phyloP scores from a whole-genome alignment of 2,329 filamentous ascomycete genomes.

The Penicillium sp. region DNA sequence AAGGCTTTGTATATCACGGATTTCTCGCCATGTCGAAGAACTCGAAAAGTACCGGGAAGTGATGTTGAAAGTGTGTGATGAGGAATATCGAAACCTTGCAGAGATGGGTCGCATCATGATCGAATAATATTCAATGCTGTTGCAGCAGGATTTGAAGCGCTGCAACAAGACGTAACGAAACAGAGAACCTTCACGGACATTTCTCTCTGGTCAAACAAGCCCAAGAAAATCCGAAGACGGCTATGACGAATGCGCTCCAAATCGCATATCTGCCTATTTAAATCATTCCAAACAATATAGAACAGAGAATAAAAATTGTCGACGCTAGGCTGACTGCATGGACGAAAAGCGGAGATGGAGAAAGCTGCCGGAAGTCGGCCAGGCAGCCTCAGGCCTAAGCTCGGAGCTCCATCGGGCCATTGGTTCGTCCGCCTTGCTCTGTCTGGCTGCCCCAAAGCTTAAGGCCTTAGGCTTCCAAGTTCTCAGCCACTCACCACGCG shows the following conservation, averaged over 20 bases:
- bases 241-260: not conserved
- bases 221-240: not conserved
- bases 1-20: constrained; percentile 43
- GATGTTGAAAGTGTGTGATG: constrained; percentile 12
- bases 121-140: not conserved
- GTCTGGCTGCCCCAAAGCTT: not conserved
- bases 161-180: constrained; percentile 6
- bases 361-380: not conserved
- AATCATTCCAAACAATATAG: not conserved
- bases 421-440: not conserved
- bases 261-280: not conserved
- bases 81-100: constrained; percentile 6
- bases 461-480: not conserved
- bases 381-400: too few relatives aligned
- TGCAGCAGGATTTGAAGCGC: constrained; percentile 9
- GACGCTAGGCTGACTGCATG: too few relatives aligned
- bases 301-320: not conserved
- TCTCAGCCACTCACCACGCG: not conserved
- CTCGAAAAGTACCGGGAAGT: constrained; percentile 38
- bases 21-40: constrained; percentile 37
- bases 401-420: not conserved
- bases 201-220: not conserved
- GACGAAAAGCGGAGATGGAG: not conserved
- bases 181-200: constrained; percentile 6
- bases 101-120: constrained; percentile 3